Evolutionary conservation across 805 yeast species (phyloP).

Genomic region (Ogataea chonburiensis): DNA sequence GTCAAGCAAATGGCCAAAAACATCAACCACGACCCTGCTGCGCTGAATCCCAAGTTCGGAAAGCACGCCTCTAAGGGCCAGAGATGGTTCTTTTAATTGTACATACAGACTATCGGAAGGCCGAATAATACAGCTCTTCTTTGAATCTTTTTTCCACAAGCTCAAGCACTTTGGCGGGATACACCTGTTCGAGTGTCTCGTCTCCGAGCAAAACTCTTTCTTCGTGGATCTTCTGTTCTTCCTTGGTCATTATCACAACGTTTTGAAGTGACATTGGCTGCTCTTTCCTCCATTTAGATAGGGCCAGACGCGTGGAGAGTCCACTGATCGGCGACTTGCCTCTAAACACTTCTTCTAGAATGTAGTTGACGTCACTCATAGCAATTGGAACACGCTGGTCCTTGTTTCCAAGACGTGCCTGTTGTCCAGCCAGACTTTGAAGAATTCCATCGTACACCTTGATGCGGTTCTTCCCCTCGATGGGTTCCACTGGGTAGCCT

Average conservation of each 20-base stretch:
- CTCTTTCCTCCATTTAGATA: conserved; percentile 81
- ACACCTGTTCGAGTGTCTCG: conserved; percentile 61
- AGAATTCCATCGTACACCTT: conserved; percentile 82
- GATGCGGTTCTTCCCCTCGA: conserved; percentile 84
- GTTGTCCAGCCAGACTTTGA: conserved; percentile 85
- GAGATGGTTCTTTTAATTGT: conserved; percentile 56
- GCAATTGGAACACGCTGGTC: conserved; percentile 79
- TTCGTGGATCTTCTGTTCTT: conserved; percentile 83
- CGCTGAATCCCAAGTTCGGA: conserved; percentile 50
- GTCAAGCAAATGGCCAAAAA: conserved; percentile 24
- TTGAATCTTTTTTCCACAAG: conserved; percentile 60
- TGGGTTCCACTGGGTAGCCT: conserved; percentile 88
- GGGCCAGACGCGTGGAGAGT: conserved; percentile 71
- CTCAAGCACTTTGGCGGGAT: conserved; percentile 55
- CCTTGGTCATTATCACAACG: conserved; percentile 83
- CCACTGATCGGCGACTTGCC: conserved; percentile 90
- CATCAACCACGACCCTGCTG: conserved; percentile 36
- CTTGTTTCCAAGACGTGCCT: conserved; percentile 67
- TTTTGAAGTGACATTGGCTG: conserved; percentile 69
- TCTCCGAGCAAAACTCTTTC: conserved; percentile 67
- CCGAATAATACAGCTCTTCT: conserved; percentile 73
- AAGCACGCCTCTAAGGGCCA: conserved; percentile 48
- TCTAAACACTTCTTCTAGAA: conserved; percentile 87
- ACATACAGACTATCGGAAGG: conserved; percentile 41
- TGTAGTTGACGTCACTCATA: conserved; percentile 70